Conservation (phyloP, 2,329 filamentous ascomycete species). For the Aspergillus pseudotamarii region DNA sequence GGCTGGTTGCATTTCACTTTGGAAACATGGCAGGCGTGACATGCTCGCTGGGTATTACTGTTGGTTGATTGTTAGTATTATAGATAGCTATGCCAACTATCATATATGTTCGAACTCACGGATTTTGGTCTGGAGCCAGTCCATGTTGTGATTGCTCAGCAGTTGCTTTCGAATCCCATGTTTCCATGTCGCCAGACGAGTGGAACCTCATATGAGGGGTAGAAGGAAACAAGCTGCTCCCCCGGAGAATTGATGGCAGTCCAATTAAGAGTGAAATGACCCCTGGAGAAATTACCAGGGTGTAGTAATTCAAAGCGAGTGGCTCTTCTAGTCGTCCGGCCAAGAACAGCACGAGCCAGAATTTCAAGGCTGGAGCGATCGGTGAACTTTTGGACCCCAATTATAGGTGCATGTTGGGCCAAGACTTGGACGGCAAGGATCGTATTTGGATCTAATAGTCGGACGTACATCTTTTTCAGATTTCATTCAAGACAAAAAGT, state of each 20-base stretch:
- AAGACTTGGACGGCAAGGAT: not conserved
- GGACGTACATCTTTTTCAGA: too few species aligned
- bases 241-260: too few species aligned
- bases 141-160: not conserved
- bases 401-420: not conserved
- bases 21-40: not conserved
- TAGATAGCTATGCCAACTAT: not conserved
- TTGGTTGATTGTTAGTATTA: too few species aligned
- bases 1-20: not conserved
- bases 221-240: not conserved
- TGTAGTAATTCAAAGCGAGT: not conserved
- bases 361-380: not conserved
- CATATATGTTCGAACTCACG: not conserved
- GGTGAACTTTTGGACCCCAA: not conserved
- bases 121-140: not conserved
- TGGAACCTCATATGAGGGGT: not conserved
- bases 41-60: not conserved
- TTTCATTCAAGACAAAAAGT: not conserved
- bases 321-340: not conserved
- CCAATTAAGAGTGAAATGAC: too few species aligned
- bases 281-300: too few species aligned
- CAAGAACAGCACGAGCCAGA: too few species aligned
- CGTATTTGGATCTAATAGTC: not conserved
- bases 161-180: not conserved
- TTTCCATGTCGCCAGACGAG: not conserved